Percentiles rank a stretch among this genome's conserved stretches.
These are phyloP conservation scores for Leptomonas pyrrhocoris DNA, from an alignment of 208 protist species.

Conservation along the genomic window DNA sequence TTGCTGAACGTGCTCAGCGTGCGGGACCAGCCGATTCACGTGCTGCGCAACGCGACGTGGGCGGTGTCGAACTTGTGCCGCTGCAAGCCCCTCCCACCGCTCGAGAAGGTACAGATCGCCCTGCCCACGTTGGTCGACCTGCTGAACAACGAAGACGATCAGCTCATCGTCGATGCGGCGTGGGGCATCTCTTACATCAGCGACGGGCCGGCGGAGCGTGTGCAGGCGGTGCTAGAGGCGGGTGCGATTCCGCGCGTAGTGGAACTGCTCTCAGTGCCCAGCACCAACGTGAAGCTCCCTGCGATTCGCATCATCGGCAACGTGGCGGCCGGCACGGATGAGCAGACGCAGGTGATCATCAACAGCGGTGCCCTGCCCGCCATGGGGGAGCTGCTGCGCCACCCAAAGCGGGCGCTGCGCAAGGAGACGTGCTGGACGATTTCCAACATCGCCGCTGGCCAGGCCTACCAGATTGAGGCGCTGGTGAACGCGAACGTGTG, in stretches of 20 bases:
- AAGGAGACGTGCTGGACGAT: slow-evolving; percentile 99
- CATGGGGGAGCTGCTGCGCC: slow-evolving; percentile 83
- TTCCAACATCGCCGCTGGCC: slow-evolving; percentile 99
- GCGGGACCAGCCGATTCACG: slow-evolving; percentile 58
- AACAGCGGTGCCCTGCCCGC: slow-evolving; percentile 86
- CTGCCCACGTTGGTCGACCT: slow-evolving; percentile 91
- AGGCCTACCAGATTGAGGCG: slow-evolving; percentile 93
- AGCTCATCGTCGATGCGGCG: slow-evolving; percentile 96
- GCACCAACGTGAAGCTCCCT: slow-evolving; percentile 89
- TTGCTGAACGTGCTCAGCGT: slow-evolving; percentile 77
- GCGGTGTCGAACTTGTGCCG: slow-evolving; percentile 98
- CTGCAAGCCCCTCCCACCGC: slow-evolving; percentile 94
- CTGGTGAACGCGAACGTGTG: slow-evolving; percentile 93
- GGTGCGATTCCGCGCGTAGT: slow-evolving; percentile 90
- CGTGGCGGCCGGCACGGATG: slow-evolving; percentile 98
- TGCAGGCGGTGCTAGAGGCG: slow-evolving; percentile 94
- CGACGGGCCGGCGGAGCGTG: slow-evolving; percentile 95
- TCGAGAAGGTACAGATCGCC: slow-evolving; percentile 73
- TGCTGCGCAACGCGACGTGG: slow-evolving; percentile 96
- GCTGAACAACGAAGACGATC: slow-evolving; percentile 89
- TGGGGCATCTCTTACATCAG: slow-evolving; percentile 98
- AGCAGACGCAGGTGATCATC: slow-evolving; percentile 96
- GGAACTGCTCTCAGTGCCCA: slow-evolving; percentile 89
- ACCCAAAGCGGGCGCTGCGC: slow-evolving; percentile 88
- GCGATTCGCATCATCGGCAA: slow-evolving; percentile 98